Evolutionary conservation across 176 grass and related monocot species (phyloP).

Genomic region (Pontederia crassipes): DNA sequence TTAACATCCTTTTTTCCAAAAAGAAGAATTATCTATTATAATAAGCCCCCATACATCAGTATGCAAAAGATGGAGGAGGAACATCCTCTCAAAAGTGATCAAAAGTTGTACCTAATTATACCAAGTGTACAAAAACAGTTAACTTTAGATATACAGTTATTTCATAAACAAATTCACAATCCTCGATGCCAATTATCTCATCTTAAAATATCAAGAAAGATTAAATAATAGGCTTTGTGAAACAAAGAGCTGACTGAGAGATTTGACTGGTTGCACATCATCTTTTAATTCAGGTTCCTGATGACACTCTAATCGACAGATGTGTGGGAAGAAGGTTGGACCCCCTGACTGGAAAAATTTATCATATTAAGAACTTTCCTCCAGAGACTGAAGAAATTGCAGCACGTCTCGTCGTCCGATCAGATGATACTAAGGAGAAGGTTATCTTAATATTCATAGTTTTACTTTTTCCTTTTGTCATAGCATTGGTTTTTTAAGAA

Average conservation of each 20-base stretch:
- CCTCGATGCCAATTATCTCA: too few relatives aligned
- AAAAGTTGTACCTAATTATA: too few relatives aligned
- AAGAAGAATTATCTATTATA: too few relatives aligned
- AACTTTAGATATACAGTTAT: too few relatives aligned
- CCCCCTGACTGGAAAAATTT: slow-evolving; percentile 84
- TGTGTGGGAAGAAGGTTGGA: slow-evolving; percentile 92
- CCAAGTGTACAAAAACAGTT: too few relatives aligned
- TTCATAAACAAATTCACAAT: too few relatives aligned
- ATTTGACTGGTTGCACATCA: slow-evolving; percentile 22
- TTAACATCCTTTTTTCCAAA: too few relatives aligned
- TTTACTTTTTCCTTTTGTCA: slow-evolving; percentile 8
- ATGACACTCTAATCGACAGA: slow-evolving; percentile 84
- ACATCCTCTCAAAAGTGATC: too few relatives aligned
- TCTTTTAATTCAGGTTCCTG: slow-evolving; percentile 68
- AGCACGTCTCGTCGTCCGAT: slow-evolving; percentile 53
- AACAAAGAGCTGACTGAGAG: neutral
- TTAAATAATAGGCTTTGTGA: too few relatives aligned
- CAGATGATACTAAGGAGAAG: slow-evolving; percentile 78
- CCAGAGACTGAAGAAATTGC: slow-evolving; percentile 76
- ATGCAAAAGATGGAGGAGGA: too few relatives aligned
- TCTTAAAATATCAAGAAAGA: too few relatives aligned
- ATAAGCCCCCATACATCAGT: too few relatives aligned
- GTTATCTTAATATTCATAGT: slow-evolving; percentile 23
- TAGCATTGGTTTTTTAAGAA: neutral
- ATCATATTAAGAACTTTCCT: slow-evolving; percentile 68